Base-by-base conservation (phyloP, 495 filamentous ascomycete genomes). In the Aspergillus funiculosus region DNA sequence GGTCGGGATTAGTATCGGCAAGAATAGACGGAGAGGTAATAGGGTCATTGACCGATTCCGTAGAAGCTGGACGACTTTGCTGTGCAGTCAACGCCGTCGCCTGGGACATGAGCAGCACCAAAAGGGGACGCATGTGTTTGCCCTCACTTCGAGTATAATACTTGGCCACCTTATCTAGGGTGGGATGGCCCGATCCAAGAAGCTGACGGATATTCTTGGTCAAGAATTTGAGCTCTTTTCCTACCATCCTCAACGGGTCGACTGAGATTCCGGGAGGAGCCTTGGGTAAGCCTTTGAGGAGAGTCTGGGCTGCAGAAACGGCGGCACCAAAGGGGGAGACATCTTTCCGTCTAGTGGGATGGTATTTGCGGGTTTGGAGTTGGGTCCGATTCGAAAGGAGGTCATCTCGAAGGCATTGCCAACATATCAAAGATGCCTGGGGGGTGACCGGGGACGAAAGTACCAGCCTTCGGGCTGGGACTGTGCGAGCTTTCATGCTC, bases 101-200 rank as follows among this genome's bases (percentile, higher is more conserved):
- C 56, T 88, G 80, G 28, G 90, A 90, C 92, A 98, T 96, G 43
- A 98, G 80, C 37, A 98, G 76, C 20, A 98, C 87, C 39, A 98
- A 80, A 60, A 96, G 77, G 3, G 92, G 92, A 50, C 92, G 85
- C 52, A 97, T 84, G 63, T 96, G 94, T 66, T 98, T 98, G 40
- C 92, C 92, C 66, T 96, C 89, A 39, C 85, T 85, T 54, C 86
- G 82, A n/a, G 92, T 95, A 60, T 98, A 98, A 73, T 98, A 97
- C 62, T 97, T 98, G 21, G 94, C 88, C 11, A 94, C 89, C 39
- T 84, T 91, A 58, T 98, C 94, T 29, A 98, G 74, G 14, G 88
- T 85, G 4, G 91, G 94, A 62, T 96, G 90, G 1, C 90, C 89
- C 0, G 90, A 94, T 4, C 90, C 90, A 15, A 96, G 71, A 20